Conservation (phyloP, 2,329 filamentous ascomycete genomes). For the Hypoxylon sp. region DNA sequence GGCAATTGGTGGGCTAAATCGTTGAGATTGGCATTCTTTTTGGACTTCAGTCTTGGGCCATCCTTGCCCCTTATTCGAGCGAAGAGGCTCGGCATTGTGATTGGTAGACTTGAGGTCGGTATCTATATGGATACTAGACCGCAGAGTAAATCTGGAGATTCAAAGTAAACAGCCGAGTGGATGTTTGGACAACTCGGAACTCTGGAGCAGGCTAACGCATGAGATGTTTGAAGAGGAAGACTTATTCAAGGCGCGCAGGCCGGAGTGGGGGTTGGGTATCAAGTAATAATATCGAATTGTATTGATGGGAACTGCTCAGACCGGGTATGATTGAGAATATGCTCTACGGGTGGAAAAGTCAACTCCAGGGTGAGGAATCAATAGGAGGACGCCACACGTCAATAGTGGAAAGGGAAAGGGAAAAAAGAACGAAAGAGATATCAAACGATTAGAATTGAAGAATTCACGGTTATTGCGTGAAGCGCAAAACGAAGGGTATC, state of each 20-base stretch:
- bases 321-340: constrained; percentile 43
- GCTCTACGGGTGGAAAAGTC: constrained; percentile 34
- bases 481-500: constrained; percentile 43
- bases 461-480: constrained; percentile 31
- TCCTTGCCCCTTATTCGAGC: constrained; percentile 82
- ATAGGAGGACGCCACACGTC: constrained; percentile 27
- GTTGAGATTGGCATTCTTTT: constrained; percentile 72
- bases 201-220: constrained; percentile 41
- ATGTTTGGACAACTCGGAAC: constrained; percentile 28
- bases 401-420: constrained; percentile 15
- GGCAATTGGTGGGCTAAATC: constrained; percentile 66
- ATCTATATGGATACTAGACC: constrained; percentile 31
- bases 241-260: constrained; percentile 43
- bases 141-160: constrained; percentile 30
- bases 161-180: constrained; percentile 33
- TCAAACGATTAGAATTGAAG: constrained; percentile 42
- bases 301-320: constrained; percentile 45
- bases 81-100: constrained; percentile 70
- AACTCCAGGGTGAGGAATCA: constrained; percentile 33
- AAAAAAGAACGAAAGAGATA: constrained; percentile 24
- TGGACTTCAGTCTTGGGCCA: constrained; percentile 69
- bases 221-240: constrained; percentile 40
- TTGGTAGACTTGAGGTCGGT: constrained; percentile 35
- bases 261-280: constrained; percentile 48
- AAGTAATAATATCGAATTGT: constrained; percentile 48